phyloP scores from a whole-genome alignment of 768 basidiomycete species.

The Lactarius hengduanensis region DNA sequence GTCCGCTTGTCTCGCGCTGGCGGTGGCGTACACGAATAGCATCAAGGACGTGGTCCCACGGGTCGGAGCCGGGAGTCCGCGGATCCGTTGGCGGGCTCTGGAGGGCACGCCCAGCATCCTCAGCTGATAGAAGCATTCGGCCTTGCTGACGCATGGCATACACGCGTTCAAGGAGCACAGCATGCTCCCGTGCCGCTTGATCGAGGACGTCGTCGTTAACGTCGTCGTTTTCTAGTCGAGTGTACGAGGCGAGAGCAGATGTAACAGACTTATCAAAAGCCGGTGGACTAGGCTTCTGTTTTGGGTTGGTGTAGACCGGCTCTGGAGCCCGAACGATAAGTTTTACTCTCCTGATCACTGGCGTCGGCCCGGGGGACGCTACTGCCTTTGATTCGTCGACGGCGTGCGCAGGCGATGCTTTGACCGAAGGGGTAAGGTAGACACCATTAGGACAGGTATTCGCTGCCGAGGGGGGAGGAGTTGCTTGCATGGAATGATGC shows the following conservation, averaged over 20 bases:
- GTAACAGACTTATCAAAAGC: slow-evolving; percentile 54
- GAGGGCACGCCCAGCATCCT: slow-evolving; percentile 33
- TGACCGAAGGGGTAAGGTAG: not conserved
- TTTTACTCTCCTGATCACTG: slow-evolving; percentile 60
- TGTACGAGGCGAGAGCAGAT: slow-evolving; percentile 62
- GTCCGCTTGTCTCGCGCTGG: slow-evolving; percentile 38
- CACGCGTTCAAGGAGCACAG: slow-evolving; percentile 44
- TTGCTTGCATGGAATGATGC: not conserved
- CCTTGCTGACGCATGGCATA: slow-evolving; percentile 48
- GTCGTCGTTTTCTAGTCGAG: slow-evolving; percentile 49
- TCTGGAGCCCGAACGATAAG: slow-evolving; percentile 66
- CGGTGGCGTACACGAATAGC: slow-evolving; percentile 38
- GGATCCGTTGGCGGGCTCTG: slow-evolving; percentile 22
- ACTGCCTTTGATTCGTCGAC: not conserved
- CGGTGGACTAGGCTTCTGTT: slow-evolving; percentile 58
- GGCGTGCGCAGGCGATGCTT: not conserved
- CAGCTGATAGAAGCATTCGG: slow-evolving; percentile 42
- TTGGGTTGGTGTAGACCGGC: slow-evolving; percentile 60
- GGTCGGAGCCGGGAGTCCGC: slow-evolving; percentile 40
- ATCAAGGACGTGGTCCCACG: slow-evolving; percentile 61
- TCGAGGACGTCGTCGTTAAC: slow-evolving; percentile 42
- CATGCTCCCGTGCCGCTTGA: slow-evolving; percentile 43
- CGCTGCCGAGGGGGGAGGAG: not conserved
- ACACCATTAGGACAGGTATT: slow-evolving; percentile 17
- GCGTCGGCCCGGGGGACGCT: slow-evolving; percentile 28